A percentile compares a stretch with the other conserved stretches of the same genome.
Conservation (phyloP, 805 yeast genomes). For the Groenewaldozyma tartarivorans region DNA sequence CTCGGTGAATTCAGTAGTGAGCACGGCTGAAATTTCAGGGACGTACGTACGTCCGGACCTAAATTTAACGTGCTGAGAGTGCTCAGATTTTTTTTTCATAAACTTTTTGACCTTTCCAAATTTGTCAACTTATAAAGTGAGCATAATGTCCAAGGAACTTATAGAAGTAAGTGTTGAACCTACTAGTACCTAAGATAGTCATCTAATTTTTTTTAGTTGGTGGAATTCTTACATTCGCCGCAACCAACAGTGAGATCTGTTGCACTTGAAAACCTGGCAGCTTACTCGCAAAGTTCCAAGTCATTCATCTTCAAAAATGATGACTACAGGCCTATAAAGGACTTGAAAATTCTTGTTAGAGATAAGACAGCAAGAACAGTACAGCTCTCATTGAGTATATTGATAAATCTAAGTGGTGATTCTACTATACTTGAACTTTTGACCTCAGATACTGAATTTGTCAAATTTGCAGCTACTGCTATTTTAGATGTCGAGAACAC, state of each 20-base stretch:
- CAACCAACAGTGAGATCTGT: conserved; percentile 72
- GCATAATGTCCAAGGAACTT: conserved; percentile 41
- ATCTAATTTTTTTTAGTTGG: no score
- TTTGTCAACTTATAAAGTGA: no score
- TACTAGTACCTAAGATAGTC: background rate
- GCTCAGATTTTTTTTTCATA: background rate
- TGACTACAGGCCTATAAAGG: conserved; percentile 59
- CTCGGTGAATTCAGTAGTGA: no score
- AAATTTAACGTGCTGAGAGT: no score
- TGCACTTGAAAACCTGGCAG: conserved; percentile 77
- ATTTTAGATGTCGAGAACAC: conserved; percentile 44
- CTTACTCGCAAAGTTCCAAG: conserved; percentile 65
- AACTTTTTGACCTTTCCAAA: background rate
- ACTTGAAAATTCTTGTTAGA: conserved; percentile 51
- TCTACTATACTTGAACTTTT: conserved; percentile 50
- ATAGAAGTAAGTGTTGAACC: conserved; percentile 33
- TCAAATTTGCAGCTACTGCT: conserved; percentile 20
- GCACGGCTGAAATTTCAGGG: no score
- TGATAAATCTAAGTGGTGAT: conserved; percentile 78
- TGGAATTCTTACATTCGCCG: conserved; percentile 71
- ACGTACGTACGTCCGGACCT: no score
- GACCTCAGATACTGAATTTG: conserved; percentile 52
- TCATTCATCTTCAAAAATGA: conserved; percentile 59
- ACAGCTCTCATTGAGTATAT: conserved; percentile 52
- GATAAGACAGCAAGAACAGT: conserved; percentile 35